These are phyloP conservation scores for Sporobolomyces phaffii DNA, from an alignment of 768 basidiomycete species.

Conservation along the genomic window DNA sequence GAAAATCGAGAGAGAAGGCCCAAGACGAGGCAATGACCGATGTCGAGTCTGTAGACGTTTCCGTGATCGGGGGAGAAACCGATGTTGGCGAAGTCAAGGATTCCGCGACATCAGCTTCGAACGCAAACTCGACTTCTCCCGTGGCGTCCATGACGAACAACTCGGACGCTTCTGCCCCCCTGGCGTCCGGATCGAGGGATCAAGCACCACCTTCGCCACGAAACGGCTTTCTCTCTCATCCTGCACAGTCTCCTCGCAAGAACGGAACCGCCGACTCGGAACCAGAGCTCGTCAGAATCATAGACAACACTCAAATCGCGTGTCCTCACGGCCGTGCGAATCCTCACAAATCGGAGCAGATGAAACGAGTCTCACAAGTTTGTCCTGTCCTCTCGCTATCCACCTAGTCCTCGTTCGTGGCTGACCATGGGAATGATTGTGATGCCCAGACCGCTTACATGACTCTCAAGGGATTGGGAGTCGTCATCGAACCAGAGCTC, in stretches of 20 bases:
- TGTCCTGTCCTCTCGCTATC: conserved; percentile 13
- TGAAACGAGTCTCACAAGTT: conserved; percentile 66
- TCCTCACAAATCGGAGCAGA: conserved; percentile 56
- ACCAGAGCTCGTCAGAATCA: background rate
- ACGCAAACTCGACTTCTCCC: background rate
- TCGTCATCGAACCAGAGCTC: conserved; percentile 52
- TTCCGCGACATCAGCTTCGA: background rate
- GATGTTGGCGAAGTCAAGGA: background rate
- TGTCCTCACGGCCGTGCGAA: conserved; percentile 63
- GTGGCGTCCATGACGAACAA: background rate
- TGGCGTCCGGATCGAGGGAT: background rate
- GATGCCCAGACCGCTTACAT: conserved; percentile 13
- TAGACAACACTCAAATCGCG: conserved; percentile 52
- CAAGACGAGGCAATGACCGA: background rate
- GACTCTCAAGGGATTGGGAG: conserved; percentile 51
- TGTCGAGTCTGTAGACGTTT: background rate
- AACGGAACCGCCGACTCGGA: too few species aligned
- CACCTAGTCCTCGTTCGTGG: background rate
- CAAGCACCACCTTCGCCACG: background rate
- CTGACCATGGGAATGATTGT: background rate
- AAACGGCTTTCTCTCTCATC: too few species aligned
- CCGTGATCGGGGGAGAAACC: background rate
- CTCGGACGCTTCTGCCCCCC: background rate
- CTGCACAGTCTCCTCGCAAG: too few species aligned
- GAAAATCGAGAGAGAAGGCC: background rate